Evolutionary conservation across 2,329 filamentous ascomycete genomes (phyloP).

Genomic region (Xylariomycetidae sp.): DNA sequence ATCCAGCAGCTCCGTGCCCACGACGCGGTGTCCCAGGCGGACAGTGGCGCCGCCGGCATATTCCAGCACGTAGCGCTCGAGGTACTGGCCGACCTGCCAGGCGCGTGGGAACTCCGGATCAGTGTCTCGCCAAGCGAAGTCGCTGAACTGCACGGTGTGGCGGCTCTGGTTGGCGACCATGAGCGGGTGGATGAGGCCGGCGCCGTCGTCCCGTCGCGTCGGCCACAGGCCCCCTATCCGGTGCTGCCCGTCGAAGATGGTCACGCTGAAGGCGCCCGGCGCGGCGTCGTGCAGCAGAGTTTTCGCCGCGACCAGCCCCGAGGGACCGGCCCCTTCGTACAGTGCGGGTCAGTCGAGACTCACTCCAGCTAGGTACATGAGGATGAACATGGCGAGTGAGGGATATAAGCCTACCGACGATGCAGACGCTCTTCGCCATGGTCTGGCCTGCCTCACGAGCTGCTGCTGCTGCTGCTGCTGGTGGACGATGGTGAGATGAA

Average conservation of each 20-base stretch:
- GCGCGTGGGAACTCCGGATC: conserved; percentile 65
- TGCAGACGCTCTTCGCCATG: conserved; percentile 45
- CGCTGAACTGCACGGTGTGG: conserved; percentile 68
- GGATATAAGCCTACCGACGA: conserved; percentile 34
- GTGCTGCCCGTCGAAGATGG: conserved; percentile 60
- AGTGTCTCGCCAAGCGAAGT: conserved; percentile 61
- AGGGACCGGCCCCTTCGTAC: conserved; percentile 57
- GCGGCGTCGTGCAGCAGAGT: conserved; percentile 58
- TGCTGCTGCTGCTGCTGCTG: too few relatives aligned
- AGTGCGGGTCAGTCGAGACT: conserved; percentile 8
- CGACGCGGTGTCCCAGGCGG: conserved; percentile 43
- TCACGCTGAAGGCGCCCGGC: conserved; percentile 55
- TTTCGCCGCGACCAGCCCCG: conserved; percentile 66
- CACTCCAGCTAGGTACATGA: not conserved
- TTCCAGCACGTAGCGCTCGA: conserved; percentile 55
- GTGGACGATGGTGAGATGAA: too few relatives aligned
- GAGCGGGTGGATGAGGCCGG: conserved; percentile 54
- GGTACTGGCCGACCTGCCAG: conserved; percentile 69
- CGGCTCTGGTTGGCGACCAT: conserved; percentile 71
- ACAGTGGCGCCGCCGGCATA: conserved; percentile 44
- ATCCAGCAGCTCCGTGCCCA: conserved; percentile 30
- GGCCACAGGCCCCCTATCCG: conserved; percentile 78
- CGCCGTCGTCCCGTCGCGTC: conserved; percentile 38
- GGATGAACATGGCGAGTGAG: not conserved
- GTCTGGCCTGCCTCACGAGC: too few relatives aligned